Evolutionary conservation across 73 alveolate genomes (phyloP).

Genomic region (Tetrahymena borealis): DNA sequence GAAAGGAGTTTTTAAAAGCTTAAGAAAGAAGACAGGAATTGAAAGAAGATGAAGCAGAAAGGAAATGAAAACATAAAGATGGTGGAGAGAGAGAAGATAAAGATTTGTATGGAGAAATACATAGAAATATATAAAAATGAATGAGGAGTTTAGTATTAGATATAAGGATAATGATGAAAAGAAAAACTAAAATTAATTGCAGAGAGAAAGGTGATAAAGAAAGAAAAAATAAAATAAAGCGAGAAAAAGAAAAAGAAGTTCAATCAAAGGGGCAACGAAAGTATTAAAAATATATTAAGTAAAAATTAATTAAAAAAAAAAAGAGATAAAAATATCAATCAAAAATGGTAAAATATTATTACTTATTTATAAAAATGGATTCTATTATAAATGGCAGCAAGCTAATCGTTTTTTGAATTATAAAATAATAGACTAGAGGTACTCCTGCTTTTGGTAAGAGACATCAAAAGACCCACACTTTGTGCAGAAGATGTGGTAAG

Average conservation of each 20-base stretch:
- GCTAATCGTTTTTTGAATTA: constrained; percentile 14
- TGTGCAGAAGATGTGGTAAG: constrained; percentile 73
- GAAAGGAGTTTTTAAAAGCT: too few species aligned
- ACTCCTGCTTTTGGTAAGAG: constrained; percentile 70
- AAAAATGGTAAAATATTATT: not conserved
- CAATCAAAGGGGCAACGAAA: not conserved
- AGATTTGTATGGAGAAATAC: not conserved
- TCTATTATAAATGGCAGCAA: not conserved
- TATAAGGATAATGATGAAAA: not conserved
- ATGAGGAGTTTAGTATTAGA: not conserved
- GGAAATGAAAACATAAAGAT: not conserved
- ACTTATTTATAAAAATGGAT: not conserved
- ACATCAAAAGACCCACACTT: constrained; percentile 71
- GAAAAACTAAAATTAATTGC: not conserved
- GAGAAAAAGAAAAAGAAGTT: constrained; percentile 1
- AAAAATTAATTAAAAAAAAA: not conserved
- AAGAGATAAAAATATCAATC: not conserved
- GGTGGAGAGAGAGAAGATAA: not conserved
- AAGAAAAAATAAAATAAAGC: not conserved
- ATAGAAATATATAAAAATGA: too few species aligned
- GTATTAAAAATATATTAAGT: not conserved
- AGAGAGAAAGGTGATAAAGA: constrained; percentile 1
- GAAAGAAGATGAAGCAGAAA: too few species aligned
- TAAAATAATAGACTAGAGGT: constrained; percentile 65
- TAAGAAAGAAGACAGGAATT: too few species aligned